These are phyloP conservation scores for Capsicum pubescens DNA, from an alignment of 257 asterid species.

Conservation along the genomic window DNA sequence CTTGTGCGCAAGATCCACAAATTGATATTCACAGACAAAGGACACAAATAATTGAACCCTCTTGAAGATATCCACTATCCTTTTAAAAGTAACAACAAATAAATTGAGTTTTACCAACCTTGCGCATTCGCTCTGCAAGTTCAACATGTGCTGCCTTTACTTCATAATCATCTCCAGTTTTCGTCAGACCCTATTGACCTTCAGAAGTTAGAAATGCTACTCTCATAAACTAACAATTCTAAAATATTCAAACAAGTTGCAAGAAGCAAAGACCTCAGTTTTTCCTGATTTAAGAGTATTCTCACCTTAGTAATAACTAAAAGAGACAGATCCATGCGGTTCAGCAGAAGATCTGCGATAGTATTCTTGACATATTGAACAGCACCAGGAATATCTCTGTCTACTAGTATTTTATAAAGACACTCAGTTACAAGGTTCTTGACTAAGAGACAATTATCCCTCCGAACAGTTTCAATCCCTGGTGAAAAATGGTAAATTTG, in stretches of 20 bases:
- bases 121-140: conserved; percentile 99
- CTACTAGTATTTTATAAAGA: conserved; percentile 91
- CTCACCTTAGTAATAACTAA: conserved; percentile 94
- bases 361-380: conserved; percentile 92
- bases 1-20: not conserved
- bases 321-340: conserved; percentile 98
- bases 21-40: conserved; percentile 16
- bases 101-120: conserved; percentile 55
- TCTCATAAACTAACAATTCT: conserved; percentile 15
- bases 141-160: conserved; percentile 98
- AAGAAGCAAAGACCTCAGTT: conserved; percentile 18
- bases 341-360: conserved; percentile 95
- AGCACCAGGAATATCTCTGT: conserved; percentile 94
- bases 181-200: conserved; percentile 80
- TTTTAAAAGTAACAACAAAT: conserved; percentile 6
- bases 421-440: conserved; percentile 90
- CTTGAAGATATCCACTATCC: not conserved
- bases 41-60: conserved; percentile 14
- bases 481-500: conserved; percentile 33
- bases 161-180: conserved; percentile 97
- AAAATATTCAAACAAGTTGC: conserved; percentile 26
- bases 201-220: conserved; percentile 27
- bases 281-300: conserved; percentile 8
- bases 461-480: conserved; percentile 98
- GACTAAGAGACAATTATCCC: conserved; percentile 96